Conservation (phyloP, 2,329 filamentous ascomycete species). For the Neobulgaria alba region DNA sequence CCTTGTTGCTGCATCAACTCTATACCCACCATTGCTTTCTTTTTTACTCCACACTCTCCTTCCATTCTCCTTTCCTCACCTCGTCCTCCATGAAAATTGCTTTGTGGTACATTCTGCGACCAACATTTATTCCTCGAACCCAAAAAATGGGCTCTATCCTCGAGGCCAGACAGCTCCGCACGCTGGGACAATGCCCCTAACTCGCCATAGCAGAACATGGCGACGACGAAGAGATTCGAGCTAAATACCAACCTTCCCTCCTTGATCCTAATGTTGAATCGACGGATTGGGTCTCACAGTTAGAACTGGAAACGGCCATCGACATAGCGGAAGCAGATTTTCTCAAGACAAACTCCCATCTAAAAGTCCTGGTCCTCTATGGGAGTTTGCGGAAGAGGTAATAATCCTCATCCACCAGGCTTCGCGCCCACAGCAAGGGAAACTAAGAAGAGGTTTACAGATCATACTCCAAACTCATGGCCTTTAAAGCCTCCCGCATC, state of each 20-base stretch:
- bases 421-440: too few relatives aligned
- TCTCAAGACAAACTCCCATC: constrained; percentile 23
- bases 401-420: too few relatives aligned
- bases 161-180: not conserved
- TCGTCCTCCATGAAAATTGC: not conserved
- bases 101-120: not conserved
- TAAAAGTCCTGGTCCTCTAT: constrained; percentile 52
- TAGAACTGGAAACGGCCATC: constrained; percentile 46
- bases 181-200: not conserved
- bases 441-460: too few relatives aligned
- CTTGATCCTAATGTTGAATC: constrained; percentile 30
- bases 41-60: too few relatives aligned
- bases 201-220: constrained; percentile 37
- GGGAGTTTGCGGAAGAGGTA: too few relatives aligned
- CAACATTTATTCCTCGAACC: not conserved
- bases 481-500: too few relatives aligned
- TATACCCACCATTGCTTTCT: too few relatives aligned
- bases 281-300: constrained; percentile 45
- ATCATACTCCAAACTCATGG: too few relatives aligned
- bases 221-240: constrained; percentile 38
- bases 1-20: too few relatives aligned
- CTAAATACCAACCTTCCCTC: constrained; percentile 50
- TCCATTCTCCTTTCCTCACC: too few relatives aligned
- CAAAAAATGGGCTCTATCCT: not conserved
- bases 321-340: constrained; percentile 43